Evolutionary conservation across 2,329 filamentous ascomycete genomes (phyloP), one percentile per base, ranked within the genome.

Genomic region (Alternaria triticimaculans): DNA sequence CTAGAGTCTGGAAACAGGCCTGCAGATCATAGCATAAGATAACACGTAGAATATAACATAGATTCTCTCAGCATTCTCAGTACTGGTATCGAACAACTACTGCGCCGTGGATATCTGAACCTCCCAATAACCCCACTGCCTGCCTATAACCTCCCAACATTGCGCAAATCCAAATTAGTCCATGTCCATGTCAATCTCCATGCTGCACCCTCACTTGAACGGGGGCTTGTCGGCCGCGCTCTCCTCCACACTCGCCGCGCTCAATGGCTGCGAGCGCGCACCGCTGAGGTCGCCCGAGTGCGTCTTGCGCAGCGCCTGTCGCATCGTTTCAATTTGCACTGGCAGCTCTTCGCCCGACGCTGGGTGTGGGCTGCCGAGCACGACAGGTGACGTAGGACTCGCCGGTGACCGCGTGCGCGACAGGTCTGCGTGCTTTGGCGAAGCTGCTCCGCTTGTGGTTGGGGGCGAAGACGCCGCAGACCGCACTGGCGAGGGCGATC

Each of bases 281-380:
- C 82, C 81, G 43, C 84, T 82, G 61, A 97, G 82, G 77, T 97
- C 95, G 18, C 91, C 88, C 80, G 93, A 97, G 48, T 90, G 92
- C 14, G 94, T 97, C 79, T 92, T 90, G 76, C 92, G 86, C 75
- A 97, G 83, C 15, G 93, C 94, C 81, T 97, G 94, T 56, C 90
- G 87, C 94, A 97, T 97, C 5, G 94, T 97, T 84, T 97, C 94
- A 68, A 97, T 92, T 63, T 92, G 93, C 62, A 97, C 83, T 56
- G 91, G 93, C 63, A 97, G 83, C 66, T 97, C 94, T 25, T 89
- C 86, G 64, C 84, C 83, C 53, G 84, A 79, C 33, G 87, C 81
- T 56, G 87, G 85, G 59, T 84, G 85, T 66, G 85, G 84, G 10
- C 84, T 80, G 48, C 86, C 85, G 25, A 84, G 74, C 9, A 68